A percentile compares a stretch with the other conserved stretches of the same genome.
Conservation (phyloP, 345 rosid genomes). For the Sonneratia caseolaris region DNA sequence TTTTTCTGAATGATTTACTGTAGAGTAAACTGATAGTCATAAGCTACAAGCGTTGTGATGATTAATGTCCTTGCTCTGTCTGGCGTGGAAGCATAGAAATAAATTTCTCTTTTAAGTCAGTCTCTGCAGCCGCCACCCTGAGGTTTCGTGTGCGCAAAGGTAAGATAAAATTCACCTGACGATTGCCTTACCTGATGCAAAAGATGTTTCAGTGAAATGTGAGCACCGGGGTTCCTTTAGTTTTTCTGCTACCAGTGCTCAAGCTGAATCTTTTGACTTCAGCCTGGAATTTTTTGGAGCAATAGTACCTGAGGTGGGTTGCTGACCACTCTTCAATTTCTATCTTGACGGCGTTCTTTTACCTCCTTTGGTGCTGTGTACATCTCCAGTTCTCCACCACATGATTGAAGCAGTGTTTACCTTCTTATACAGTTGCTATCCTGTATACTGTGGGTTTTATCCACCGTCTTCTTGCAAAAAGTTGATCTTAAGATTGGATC, state of each 20-base stretch:
- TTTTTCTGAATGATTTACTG: not conserved
- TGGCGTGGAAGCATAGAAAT: too few relatives aligned
- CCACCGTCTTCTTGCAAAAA: not conserved
- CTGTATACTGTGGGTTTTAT: not conserved
- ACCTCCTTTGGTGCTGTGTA: not conserved
- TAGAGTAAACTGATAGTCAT: too few relatives aligned
- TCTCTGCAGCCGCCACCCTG: constrained; percentile 62
- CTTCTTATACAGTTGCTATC: not conserved
- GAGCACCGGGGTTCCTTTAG: constrained; percentile 59
- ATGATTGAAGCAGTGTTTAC: not conserved
- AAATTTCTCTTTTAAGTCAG: too few relatives aligned
- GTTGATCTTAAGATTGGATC: not conserved
- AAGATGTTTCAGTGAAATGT: constrained; percentile 59
- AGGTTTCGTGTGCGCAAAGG: constrained; percentile 95
- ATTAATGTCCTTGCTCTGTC: too few relatives aligned
- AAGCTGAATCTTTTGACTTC: constrained; percentile 59
- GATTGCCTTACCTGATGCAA: constrained; percentile 79
- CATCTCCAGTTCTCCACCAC: not conserved
- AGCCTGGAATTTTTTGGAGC: constrained; percentile 55
- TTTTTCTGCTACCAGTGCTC: constrained; percentile 74
- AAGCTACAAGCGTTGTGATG: too few relatives aligned
- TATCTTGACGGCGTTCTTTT: not conserved
- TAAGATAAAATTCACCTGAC: constrained; percentile 77
- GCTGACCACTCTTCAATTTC: not conserved
- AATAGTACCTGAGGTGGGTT: constrained; percentile 49